Base-by-base conservation (phyloP, 139 green algal species). In the Zygnema cylindricum region DNA sequence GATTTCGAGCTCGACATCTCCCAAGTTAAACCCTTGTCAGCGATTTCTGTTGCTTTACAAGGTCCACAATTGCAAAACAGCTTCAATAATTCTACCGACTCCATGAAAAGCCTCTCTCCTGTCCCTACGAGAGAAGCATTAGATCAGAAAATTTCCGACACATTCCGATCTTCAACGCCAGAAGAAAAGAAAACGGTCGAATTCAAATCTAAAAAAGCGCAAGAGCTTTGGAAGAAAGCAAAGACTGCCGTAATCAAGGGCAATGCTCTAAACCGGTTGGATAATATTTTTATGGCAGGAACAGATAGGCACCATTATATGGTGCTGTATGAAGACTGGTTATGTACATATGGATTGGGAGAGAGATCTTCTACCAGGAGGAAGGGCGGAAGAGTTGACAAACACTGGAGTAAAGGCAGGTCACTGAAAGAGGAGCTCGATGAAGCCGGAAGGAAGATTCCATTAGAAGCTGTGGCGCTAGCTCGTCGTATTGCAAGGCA, bases 291-390 rank as follows among this genome's bases (percentile, higher is more conserved):
- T 3, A 79, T 40, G 71, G 71, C 71, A 41, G 71, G 36, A 16
- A 43, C 71, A 11, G 71, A 7, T 16, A 7, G 71, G 11, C 71
- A 43, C 71, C 36, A 79, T 11, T 79, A 79, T 43, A 16, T 16
- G 71, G 71, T 43, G 71, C 16, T 79, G 11, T 79, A 79, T 79
- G 71, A 79, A 16, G 36, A 43, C 71, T 79, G 71, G 71, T 43
- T 79, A 11, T 11, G 38, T 25, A 43, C 16, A 16, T 16, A 43
- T 23, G 7, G 16, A 7, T 79, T 7, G 71, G 71, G 71, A 16
- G 21, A 3, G 71, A 3, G 11, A 16, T 7, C 71, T 41, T 54
- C 71, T 41, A 79, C 71, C 3, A n/a, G 71, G 71, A 79, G 71
- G 16, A 79, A 16, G 7, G 7, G 71, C 11, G 71, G 36, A 79